Conservation (phyloP, 257 asterid species). For the Fraxinus excelsior region DNA sequence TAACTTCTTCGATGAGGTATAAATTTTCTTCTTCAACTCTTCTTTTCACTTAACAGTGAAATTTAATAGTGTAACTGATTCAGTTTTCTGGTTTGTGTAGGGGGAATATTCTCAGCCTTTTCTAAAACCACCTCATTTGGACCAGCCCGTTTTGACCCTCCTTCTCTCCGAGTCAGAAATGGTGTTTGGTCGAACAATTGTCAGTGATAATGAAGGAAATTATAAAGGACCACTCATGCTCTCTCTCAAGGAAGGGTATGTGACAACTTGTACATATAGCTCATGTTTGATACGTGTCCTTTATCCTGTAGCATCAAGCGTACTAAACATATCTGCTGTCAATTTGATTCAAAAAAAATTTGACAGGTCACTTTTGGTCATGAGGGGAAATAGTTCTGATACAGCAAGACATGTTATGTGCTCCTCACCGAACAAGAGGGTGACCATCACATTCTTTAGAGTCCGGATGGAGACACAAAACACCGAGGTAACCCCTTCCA, state of each 20-base stretch:
- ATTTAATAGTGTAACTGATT: background rate
- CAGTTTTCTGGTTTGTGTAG: constrained; percentile 36
- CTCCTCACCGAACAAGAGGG: constrained; percentile 78
- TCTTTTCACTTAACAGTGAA: background rate
- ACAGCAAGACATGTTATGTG: constrained; percentile 95
- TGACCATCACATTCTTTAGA: constrained; percentile 78
- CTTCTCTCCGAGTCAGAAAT: constrained; percentile 82
- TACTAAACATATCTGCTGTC: background rate
- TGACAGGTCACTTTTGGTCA: constrained; percentile 81
- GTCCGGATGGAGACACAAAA: constrained; percentile 54
- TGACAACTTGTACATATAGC: background rate
- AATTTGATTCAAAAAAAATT: constrained; percentile 5
- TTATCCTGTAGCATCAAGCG: background rate
- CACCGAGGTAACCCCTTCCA: constrained; percentile 37
- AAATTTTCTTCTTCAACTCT: background rate
- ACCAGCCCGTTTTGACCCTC: constrained; percentile 85
- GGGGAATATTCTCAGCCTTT: constrained; percentile 96
- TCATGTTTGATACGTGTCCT: background rate
- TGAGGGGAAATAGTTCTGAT: constrained; percentile 95
- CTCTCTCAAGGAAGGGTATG: constrained; percentile 83
- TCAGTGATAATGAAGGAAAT: constrained; percentile 73
- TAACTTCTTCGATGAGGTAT: constrained; percentile 92
- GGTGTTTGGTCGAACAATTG: constrained; percentile 91
- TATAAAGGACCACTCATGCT: constrained; percentile 87
- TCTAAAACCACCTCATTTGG: constrained; percentile 94